These are phyloP conservation scores for Rosa rugosa DNA, from an alignment of 306 rosid genomes.

Conservation along the genomic window DNA sequence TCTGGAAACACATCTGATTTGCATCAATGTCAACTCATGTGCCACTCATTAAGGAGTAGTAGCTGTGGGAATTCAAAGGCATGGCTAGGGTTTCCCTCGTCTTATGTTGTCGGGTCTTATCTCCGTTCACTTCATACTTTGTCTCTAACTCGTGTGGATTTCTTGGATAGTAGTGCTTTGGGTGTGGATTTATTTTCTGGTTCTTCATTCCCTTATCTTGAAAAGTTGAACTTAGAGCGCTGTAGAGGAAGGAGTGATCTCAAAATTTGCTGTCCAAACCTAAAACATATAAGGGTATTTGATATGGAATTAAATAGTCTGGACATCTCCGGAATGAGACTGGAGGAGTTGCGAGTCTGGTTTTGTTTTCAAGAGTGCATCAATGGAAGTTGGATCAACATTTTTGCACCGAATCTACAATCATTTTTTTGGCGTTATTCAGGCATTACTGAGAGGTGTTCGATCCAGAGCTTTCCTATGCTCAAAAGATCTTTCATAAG, in stretches of 20 bases:
- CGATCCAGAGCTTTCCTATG: neutral
- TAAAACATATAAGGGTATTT: neutral
- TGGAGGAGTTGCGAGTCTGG: neutral
- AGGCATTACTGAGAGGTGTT: neutral
- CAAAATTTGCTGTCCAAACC: constrained; percentile 1
- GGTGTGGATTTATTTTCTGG: neutral
- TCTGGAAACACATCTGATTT: neutral
- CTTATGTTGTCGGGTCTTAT: neutral
- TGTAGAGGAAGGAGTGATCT: neutral
- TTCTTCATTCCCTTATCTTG: constrained; percentile 1
- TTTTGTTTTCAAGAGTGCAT: neutral
- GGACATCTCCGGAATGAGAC: constrained; percentile 1
- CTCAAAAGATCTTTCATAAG: neutral
- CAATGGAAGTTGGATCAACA: neutral
- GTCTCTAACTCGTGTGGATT: neutral
- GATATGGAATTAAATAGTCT: neutral
- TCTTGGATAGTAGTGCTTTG: neutral
- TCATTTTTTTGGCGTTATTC: neutral
- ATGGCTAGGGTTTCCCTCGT: neutral
- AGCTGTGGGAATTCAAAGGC: too few relatives aligned
- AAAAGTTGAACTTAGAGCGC: neutral
- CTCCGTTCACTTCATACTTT: neutral
- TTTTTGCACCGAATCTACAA: neutral
- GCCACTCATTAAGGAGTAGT: constrained; percentile 3
- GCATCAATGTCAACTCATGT: neutral